Conservation (phyloP, 352 stramenopile species). For the Achlya hypogyna region DNA sequence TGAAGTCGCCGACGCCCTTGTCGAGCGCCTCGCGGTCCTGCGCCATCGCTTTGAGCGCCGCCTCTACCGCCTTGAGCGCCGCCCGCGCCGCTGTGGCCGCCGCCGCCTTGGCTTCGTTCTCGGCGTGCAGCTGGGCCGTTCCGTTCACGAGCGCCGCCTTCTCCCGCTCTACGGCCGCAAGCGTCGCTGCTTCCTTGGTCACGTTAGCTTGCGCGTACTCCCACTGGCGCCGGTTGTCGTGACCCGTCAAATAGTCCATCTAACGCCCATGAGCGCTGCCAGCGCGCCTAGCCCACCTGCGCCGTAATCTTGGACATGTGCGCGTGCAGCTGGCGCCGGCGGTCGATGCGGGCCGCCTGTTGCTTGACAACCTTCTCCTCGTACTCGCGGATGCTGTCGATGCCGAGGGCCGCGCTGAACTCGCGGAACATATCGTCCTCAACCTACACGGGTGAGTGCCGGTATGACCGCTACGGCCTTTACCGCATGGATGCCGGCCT, state of each 20-base stretch:
- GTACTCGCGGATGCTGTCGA: conserved; percentile 84
- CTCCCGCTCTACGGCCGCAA: conserved; percentile 51
- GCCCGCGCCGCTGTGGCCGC: conserved; percentile 20
- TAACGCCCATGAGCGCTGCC: conserved; percentile 18
- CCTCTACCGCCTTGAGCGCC: conserved; percentile 39
- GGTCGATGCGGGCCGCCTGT: conserved; percentile 57
- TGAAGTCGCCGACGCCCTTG: conserved; percentile 44
- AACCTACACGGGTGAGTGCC: conserved; percentile 22
- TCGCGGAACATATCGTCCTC: conserved; percentile 82
- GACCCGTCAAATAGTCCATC: conserved; percentile 53
- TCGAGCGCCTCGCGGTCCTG: conserved; percentile 61
- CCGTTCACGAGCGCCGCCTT: conserved; percentile 37
- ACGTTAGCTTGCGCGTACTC: conserved; percentile 36
- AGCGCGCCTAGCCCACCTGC: conserved; percentile 33
- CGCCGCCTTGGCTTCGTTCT: conserved; percentile 59
- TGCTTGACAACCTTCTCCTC: conserved; percentile 90
- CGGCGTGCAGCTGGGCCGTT: conserved; percentile 48
- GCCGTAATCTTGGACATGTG: conserved; percentile 77
- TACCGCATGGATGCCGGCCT: conserved; percentile 49
- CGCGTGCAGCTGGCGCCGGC: conserved; percentile 56
- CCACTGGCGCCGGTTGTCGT: conserved; percentile 54
- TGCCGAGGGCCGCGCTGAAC: conserved; percentile 67
- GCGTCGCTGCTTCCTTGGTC: conserved; percentile 32
- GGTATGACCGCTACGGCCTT: background rate
- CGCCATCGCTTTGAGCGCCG: conserved; percentile 47